Evolutionary conservation across 768 basidiomycete genomes (phyloP).

Genomic region (Rossbeevera mucosa): DNA sequence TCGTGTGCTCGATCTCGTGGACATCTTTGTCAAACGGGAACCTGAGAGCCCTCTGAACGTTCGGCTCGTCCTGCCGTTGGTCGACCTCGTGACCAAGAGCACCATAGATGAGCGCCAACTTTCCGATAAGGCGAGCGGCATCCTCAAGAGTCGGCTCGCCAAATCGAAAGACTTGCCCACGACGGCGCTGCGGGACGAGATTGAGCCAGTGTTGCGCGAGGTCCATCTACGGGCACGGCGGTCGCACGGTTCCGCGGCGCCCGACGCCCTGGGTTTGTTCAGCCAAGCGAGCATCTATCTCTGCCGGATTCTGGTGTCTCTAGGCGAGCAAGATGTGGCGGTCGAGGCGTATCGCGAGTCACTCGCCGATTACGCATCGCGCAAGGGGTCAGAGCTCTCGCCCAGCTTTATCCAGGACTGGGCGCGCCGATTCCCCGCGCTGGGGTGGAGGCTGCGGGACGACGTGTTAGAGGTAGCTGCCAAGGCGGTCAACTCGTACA

Average conservation of each 20-base stretch:
- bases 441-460: slow-evolving; percentile 62
- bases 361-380: slow-evolving; percentile 67
- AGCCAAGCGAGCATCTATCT: slow-evolving; percentile 70
- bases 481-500: slow-evolving; percentile 70
- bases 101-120: slow-evolving; percentile 80
- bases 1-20: slow-evolving; percentile 91
- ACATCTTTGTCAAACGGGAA: slow-evolving; percentile 75
- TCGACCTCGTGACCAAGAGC: slow-evolving; percentile 65
- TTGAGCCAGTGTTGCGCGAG: slow-evolving; percentile 48
- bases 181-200: slow-evolving; percentile 24
- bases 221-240: slow-evolving; percentile 73
- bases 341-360: slow-evolving; percentile 59
- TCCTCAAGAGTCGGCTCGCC: slow-evolving; percentile 68
- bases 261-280: slow-evolving; percentile 60
- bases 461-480: slow-evolving; percentile 53
- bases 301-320: slow-evolving; percentile 44
- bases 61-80: slow-evolving; percentile 67
- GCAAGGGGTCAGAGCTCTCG: slow-evolving; percentile 77
- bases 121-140: slow-evolving; percentile 80
- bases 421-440: slow-evolving; percentile 56
- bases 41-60: slow-evolving; percentile 66
- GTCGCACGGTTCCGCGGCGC: slow-evolving; percentile 52
- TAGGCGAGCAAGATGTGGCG: slow-evolving; percentile 38
- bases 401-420: slow-evolving; percentile 75
- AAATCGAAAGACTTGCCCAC: slow-evolving; percentile 68